phyloP scores from a whole-genome alignment of 768 basidiomycete genomes.

The Lactifluus echinatus region DNA sequence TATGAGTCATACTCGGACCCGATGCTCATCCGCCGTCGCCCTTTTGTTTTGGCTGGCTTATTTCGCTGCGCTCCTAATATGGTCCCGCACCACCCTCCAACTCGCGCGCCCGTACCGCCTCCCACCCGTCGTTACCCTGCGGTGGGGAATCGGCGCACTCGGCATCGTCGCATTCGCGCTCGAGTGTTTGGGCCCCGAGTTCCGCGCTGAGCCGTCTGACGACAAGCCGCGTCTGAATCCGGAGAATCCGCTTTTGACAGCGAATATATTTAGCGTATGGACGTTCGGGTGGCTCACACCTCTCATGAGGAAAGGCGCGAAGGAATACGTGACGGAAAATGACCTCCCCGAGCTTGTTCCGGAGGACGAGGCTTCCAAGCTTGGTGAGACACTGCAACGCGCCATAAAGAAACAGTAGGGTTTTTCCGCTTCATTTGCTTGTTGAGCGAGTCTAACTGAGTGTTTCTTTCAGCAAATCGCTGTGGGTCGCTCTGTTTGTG shows the following conservation, averaged over 20 bases:
- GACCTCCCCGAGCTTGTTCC: slow-evolving; percentile 73
- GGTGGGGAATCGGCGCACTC: slow-evolving; percentile 34
- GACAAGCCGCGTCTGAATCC: slow-evolving; percentile 30
- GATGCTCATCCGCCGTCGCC: slow-evolving; percentile 60
- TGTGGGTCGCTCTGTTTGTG: slow-evolving; percentile 66
- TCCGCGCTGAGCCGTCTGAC: slow-evolving; percentile 27
- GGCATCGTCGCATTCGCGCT: slow-evolving; percentile 49
- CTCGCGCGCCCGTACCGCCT: slow-evolving; percentile 28
- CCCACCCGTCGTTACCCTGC: slow-evolving; percentile 35
- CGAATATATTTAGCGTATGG: slow-evolving; percentile 77
- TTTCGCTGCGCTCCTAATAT: slow-evolving; percentile 37
- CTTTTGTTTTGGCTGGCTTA: slow-evolving; percentile 82
- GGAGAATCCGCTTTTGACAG: slow-evolving; percentile 65
- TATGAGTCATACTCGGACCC: slow-evolving; percentile 61
- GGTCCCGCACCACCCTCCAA: slow-evolving; percentile 50
- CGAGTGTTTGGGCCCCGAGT: slow-evolving; percentile 64
- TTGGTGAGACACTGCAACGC: slow-evolving; percentile 51
- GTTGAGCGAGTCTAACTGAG: background rate
- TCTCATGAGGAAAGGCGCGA: slow-evolving; percentile 61
- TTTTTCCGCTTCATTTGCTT: background rate
- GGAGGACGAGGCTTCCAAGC: slow-evolving; percentile 57
- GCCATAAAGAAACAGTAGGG: slow-evolving; percentile 63
- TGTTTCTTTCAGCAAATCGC: slow-evolving; percentile 36
- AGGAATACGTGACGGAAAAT: slow-evolving; percentile 66
- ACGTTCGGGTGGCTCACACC: slow-evolving; percentile 84